phyloP scores from a whole-genome alignment of 495 filamentous ascomycete species.

The Podospora sp. region DNA sequence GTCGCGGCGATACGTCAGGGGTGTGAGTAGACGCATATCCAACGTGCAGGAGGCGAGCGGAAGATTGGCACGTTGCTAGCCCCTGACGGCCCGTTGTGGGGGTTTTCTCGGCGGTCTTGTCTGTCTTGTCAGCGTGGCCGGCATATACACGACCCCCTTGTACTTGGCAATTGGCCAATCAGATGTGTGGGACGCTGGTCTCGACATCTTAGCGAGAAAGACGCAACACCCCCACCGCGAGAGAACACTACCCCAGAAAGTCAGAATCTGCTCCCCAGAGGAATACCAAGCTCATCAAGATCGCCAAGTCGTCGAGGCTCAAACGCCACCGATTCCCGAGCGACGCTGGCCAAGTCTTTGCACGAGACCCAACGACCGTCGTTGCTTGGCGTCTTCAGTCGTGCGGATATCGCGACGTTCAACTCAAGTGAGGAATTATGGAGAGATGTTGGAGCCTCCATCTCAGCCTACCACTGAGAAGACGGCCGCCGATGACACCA shows the following conservation, averaged over 20 bases:
- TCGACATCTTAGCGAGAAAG: conserved; percentile 1
- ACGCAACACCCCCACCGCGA: not conserved
- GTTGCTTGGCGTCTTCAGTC: not conserved
- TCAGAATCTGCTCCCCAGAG: not conserved
- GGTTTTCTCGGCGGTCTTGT: not conserved
- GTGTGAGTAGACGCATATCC: no score
- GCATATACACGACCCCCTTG: not conserved
- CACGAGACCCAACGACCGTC: not conserved
- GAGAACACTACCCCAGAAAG: not conserved
- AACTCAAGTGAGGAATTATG: no score
- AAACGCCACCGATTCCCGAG: not conserved
- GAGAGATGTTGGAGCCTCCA: no score
- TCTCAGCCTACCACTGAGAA: not conserved
- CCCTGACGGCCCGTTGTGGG: not conserved
- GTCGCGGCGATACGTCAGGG: no score
- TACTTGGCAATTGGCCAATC: not conserved
- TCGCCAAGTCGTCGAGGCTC: not conserved
- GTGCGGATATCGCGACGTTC: not conserved
- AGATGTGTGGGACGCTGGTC: not conserved
- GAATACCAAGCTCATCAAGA: not conserved
- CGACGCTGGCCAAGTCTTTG: not conserved
- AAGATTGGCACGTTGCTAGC: not conserved
- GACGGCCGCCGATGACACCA: not conserved
- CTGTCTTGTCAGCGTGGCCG: not conserved
- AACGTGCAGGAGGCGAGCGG: not conserved